Evolutionary conservation across 306 rosid species (phyloP), one percentile per base, ranked within the genome.

Genomic region (Elaeagnus macrophylla): DNA sequence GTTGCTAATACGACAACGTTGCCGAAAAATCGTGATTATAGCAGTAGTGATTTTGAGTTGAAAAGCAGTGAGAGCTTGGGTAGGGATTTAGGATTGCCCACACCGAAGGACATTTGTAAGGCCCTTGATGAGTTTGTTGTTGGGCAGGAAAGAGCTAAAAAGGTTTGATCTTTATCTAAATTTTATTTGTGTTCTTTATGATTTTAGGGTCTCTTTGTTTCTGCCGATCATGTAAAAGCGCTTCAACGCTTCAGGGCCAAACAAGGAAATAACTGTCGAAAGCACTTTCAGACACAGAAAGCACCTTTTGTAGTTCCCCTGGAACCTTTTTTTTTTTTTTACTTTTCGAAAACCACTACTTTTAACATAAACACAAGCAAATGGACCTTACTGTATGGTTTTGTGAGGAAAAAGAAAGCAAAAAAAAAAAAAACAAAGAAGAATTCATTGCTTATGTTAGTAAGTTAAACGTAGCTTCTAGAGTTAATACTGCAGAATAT

Each of bases 101-200:
- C 86, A 3, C 91, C 91, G 11, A 83, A 83, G 65, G 75, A 72
- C 43, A 83, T 83, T 15, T 68, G 65, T 20, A 56, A 59, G 45
- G 70, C 61, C 43, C 78, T 83, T 48, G 72, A 77, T 55, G 64
- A 68, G 51, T 83, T 69, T 56, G 72, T 83, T 39, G 66, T 80
- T 51, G 91, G 86, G 16, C 91, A 83, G 67, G 76, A 72, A 37
- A 65, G 55, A 18, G 84, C 91, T 14, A 83, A 83, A 71, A 83
- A 77, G 86, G 84, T 78, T 44, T 10, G 59, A 3, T 6, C 42
- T 44, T 60, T 48, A 42, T 45, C 6, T n/a, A 15, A 15, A 53
- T 12, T 53, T 42, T 1, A 10, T 14, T 5, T 15, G 39, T 52
- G 39, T 14, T 62, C 25, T 18, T 17, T 40, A 6, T 62, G 42